A percentile compares a stretch with the other conserved stretches of the same genome.
phyloP scores from a whole-genome alignment of 352 stramenopile genomes.

The Phytophthora megakarya region DNA sequence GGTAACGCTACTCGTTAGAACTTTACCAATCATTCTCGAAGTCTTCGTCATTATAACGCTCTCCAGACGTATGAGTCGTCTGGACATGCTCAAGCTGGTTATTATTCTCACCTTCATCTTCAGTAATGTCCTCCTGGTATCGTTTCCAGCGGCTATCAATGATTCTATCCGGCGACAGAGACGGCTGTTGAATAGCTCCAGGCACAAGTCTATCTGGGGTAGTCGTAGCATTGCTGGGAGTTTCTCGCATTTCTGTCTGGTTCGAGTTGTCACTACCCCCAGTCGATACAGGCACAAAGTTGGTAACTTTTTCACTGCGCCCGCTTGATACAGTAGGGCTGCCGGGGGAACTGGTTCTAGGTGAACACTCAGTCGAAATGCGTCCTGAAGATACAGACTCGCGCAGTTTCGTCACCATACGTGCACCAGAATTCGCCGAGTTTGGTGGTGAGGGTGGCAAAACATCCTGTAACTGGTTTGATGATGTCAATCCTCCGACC shows the following conservation, averaged over 20 bases:
- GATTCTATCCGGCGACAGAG: conserved; percentile 4
- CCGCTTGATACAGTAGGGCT: neutral
- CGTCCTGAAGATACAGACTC: conserved; percentile 51
- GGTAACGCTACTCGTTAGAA: too few species aligned
- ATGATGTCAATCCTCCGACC: neutral
- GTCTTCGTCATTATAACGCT: conserved; percentile 58
- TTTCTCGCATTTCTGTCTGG: conserved; percentile 1
- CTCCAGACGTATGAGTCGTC: conserved; percentile 16
- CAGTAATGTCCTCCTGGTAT: conserved; percentile 33
- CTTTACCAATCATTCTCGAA: conserved; percentile 64
- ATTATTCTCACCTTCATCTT: conserved; percentile 28
- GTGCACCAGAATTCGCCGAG: conserved; percentile 26
- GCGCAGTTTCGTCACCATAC: conserved; percentile 61
- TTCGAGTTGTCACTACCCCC: conserved; percentile 7
- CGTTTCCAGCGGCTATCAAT: conserved; percentile 32
- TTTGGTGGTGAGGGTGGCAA: conserved; percentile 2
- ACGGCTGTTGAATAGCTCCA: neutral
- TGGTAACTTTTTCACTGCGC: neutral
- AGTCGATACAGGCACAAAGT: neutral
- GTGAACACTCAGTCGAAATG: conserved; percentile 22
- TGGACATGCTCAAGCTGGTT: conserved; percentile 29
- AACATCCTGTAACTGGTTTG: conserved; percentile 8
- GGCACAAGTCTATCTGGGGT: neutral
- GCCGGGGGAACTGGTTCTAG: neutral
- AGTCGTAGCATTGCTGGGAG: neutral